Base-by-base conservation (phyloP, 768 basidiomycete genomes). In the Termitomyces sp. region DNA sequence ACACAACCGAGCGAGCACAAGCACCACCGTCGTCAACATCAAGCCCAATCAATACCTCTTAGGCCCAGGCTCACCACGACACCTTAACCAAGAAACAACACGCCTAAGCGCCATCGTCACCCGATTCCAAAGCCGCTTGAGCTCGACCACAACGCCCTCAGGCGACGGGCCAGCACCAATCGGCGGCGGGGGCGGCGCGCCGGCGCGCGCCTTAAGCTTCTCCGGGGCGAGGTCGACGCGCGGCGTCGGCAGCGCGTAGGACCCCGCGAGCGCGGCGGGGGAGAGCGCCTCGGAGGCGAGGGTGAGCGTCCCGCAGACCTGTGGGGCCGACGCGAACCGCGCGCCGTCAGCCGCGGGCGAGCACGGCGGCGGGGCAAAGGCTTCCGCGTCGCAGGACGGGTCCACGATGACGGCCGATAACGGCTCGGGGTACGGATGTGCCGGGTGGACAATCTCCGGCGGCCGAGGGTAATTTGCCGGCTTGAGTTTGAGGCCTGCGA, bases 401-500 rank as follows among this genome's bases (percentile, higher is more conserved):
- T 26, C 0, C 7, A 0, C 1, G 9, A n/a, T 10, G 10, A 18
- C 9, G 2, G n/a, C n/a, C n/a, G n/a, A n/a, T n/a, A n/a, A n/a
- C n/a, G n/a, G n/a, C n/a, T n/a, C n/a, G n/a, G n/a, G n/a, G n/a
- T n/a, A n/a, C n/a, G n/a, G n/a, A n/a, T n/a, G n/a, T n/a, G n/a
- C n/a, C n/a, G n/a, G 34, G 3, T 0, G 16, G 12, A 16, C 20
- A 4, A 33, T 10, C 3, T 55, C 26, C 5, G 45, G 54, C 1
- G 59, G 55, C 13, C 59, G 24, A n/a, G 60, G 60, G 24, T 57
- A 60, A 7, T 29, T 46, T 0, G 34, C 42, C 0, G 56, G 60
- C 8, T 60, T 60, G 33, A 12, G 18, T 24, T 44, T 54, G 1
- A 12, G 0, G 2, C 29, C 36, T 7, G 16, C 39, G 26, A 34